Base-by-base conservation (phyloP, 176 grass and related monocot species). In the Rhynchospora tenuis region DNA sequence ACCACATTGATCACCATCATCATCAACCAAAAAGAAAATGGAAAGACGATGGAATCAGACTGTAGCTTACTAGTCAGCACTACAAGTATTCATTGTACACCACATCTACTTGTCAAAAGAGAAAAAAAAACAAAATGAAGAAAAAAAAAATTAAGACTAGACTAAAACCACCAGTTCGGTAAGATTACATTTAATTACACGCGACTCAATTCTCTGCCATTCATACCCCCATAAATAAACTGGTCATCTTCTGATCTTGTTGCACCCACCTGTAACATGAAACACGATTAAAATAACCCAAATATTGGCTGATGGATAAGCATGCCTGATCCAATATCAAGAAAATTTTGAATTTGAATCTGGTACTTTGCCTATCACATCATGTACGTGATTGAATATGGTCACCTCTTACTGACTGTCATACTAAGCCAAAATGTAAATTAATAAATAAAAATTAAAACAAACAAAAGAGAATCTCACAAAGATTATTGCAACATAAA, bases 221-320 rank as follows among this genome's bases (percentile, higher is more conserved):
- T 71, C 72, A 54, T 75, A 50, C 54, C 72, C 11, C 72, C 22
- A 62, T 66, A 82, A 13, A 82, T 82, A 64, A 66, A 82, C 42
- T 66, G 79, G 43, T 82, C 80, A 62, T 82, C 80, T 82, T 82
- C 80, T 1, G 57, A 62, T 82, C 78, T 81, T 64, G 59, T 65
- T 68, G 45, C 59, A 31, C 13, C 80, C 3, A 47, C 62, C 80
- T 82, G 45, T 51, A 82, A 82, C 57, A 82, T 50, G 43, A 26
- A 62, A 68, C n/a, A 8, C 0, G 2, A 29, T 56, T 77, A 26
- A 77, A 29, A 56, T 56, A 77, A 61, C 54, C 23, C 29, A 19
- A 76, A 17, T 47, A 71, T 71, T 71, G 19, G 9, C 19, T 71
- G 19, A 76, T 54, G 26, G 54, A 11, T 15, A 55, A 76, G 48